Percentiles rank a stretch among this genome's conserved stretches.
Conservation (phyloP, 371 early-diverging fungal genomes). For the Chytridium lagenaria region DNA sequence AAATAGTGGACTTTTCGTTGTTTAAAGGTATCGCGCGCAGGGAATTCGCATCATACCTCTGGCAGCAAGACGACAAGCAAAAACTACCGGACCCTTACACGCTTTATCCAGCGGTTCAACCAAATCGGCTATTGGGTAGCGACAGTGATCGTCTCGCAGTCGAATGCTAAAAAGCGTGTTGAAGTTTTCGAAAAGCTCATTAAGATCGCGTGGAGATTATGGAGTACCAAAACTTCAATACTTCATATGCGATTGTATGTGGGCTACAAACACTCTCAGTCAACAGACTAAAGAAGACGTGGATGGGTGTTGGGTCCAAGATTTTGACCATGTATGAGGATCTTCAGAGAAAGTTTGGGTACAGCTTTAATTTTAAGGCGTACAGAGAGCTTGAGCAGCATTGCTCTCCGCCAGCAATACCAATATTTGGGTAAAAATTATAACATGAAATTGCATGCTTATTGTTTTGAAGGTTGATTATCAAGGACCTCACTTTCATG, state of each 20-base stretch:
- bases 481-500: constrained; percentile 20
- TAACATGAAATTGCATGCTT: neutral
- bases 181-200: constrained; percentile 48
- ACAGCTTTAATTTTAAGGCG: constrained; percentile 10
- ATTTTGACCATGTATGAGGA: constrained; percentile 5
- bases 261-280: constrained; percentile 13
- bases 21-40: neutral
- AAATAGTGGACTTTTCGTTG: constrained; percentile 9
- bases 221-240: constrained; percentile 19
- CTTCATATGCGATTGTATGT: constrained; percentile 17
- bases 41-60: constrained; percentile 6
- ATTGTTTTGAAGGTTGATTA: neutral
- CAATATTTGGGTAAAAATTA: constrained; percentile 6
- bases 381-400: neutral
- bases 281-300: constrained; percentile 16
- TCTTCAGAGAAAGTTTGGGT: constrained; percentile 11
- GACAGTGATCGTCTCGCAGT: constrained; percentile 40
- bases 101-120: constrained; percentile 53
- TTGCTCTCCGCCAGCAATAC: constrained; percentile 7
- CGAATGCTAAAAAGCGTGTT: constrained; percentile 31
- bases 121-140: constrained; percentile 51
- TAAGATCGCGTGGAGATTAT: constrained; percentile 31
- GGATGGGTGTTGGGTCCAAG: constrained; percentile 5
- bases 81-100: constrained; percentile 26
- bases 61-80: constrained; percentile 7